Conservation (phyloP, 2,329 filamentous ascomycete genomes). For the Camillea tinctor region DNA sequence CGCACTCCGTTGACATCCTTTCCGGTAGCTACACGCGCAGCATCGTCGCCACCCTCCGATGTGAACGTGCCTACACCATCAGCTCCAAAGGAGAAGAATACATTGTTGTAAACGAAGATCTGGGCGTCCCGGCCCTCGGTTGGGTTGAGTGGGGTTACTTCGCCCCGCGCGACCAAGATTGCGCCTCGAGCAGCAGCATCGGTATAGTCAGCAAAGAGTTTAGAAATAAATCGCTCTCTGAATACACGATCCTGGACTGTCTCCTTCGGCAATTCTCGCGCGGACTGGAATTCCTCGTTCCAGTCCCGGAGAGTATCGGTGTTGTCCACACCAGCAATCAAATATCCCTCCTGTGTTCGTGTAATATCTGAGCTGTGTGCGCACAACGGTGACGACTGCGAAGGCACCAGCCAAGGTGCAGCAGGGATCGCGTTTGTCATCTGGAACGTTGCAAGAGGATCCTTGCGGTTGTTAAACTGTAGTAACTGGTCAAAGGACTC, state of each 20-base stretch:
- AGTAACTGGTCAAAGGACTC: constrained; percentile 75
- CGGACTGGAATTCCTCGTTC: constrained; percentile 99
- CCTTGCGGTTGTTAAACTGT: constrained; percentile 79
- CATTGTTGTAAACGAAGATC: constrained; percentile 99
- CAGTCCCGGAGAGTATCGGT: constrained; percentile 93
- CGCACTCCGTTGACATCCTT: constrained; percentile 96
- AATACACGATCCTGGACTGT: constrained; percentile 95
- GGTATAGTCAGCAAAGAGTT: constrained; percentile 96
- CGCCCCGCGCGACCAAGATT: constrained; percentile 86
- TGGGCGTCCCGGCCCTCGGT: constrained; percentile 91
- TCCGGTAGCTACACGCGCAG: constrained; percentile 89
- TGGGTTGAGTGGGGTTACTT: constrained; percentile 90
- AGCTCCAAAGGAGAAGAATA: constrained; percentile 98
- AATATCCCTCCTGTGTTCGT: constrained; percentile 86
- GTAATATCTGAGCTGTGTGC: constrained; percentile 81
- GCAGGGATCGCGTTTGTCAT: constrained; percentile 93
- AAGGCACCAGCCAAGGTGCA: constrained; percentile 85
- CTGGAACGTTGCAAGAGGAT: constrained; percentile 89
- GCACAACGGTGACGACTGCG: constrained; percentile 60
- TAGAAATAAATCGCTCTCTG: constrained; percentile 87
- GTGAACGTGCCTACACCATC: constrained; percentile 97
- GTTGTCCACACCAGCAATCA: constrained; percentile 88
- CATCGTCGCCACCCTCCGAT: constrained; percentile 93
- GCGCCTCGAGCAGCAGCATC: constrained; percentile 92
- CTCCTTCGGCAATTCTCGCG: constrained; percentile 88